Percentiles rank a stretch among this genome's conserved stretches.
phyloP scores from a whole-genome alignment of 305 asterid genomes.

The Rubia peregrina region DNA sequence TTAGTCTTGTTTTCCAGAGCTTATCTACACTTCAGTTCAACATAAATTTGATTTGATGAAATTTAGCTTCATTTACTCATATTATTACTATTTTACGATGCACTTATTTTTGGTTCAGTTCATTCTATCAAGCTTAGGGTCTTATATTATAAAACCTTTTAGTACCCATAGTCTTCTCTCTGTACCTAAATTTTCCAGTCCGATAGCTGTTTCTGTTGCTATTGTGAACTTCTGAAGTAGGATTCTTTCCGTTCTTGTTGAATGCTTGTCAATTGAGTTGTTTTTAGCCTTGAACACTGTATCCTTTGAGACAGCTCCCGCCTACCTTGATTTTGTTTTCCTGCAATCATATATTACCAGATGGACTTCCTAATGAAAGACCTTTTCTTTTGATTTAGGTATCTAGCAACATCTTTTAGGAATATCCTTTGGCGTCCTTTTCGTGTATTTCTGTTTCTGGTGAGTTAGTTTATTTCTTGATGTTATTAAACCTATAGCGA shows the following conservation, averaged over 20 bases:
- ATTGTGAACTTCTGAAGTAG: not conserved
- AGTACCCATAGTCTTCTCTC: not conserved
- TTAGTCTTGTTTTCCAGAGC: too few species aligned
- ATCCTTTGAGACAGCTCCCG: not conserved
- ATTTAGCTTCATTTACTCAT: too few species aligned
- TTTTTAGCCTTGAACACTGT: conserved; percentile 4
- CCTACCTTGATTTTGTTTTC: not conserved
- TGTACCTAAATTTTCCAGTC: not conserved
- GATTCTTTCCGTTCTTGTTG: not conserved
- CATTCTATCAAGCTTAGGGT: too few species aligned
- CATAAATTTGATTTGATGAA: not conserved
- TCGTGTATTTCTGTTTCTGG: conserved; percentile 50
- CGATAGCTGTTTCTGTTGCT: not conserved
- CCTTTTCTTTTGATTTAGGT: conserved; percentile 73
- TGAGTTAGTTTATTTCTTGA: conserved; percentile 40
- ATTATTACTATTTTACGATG: too few species aligned
- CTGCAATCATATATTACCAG: conserved; percentile 8
- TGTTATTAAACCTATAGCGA: not conserved
- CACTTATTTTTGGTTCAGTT: too few species aligned
- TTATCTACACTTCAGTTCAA: too few species aligned
- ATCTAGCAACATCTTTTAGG: conserved; percentile 71
- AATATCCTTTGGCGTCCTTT: conserved; percentile 55
- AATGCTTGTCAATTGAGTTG: not conserved
- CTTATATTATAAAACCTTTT: not conserved
- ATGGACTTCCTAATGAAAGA: conserved; percentile 50